Conservation (phyloP, 257 asterid genomes). For the Dorcoceras hygrometricum region DNA sequence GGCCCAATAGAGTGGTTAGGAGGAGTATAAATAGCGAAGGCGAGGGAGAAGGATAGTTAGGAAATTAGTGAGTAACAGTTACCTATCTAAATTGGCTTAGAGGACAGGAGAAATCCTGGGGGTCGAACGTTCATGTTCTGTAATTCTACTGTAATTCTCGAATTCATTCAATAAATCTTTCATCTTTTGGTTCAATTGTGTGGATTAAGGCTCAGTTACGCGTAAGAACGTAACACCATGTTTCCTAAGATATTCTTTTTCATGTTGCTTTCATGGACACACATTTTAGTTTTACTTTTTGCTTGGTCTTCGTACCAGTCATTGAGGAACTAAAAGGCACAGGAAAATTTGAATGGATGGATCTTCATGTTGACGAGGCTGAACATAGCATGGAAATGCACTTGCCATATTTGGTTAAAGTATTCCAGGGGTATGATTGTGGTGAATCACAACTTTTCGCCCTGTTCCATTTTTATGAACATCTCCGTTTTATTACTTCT, state of each 20-base stretch:
- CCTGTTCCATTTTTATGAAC: neutral
- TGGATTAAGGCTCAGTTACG: too few relatives aligned
- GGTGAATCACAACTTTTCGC: neutral
- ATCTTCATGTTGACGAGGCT: slow-evolving; percentile 86
- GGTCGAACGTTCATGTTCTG: too few relatives aligned
- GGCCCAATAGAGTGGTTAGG: too few relatives aligned
- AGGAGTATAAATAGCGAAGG: too few relatives aligned
- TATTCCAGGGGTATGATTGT: slow-evolving; percentile 75
- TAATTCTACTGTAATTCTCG: too few relatives aligned
- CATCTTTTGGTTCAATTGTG: too few relatives aligned
- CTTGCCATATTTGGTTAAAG: slow-evolving; percentile 90
- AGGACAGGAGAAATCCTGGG: too few relatives aligned
- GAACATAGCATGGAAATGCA: slow-evolving; percentile 99
- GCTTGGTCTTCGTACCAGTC: slow-evolving; percentile 41
- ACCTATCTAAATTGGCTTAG: too few relatives aligned
- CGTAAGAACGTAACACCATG: too few relatives aligned
- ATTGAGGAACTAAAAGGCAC: slow-evolving; percentile 83
- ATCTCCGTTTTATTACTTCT: neutral
- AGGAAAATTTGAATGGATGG: slow-evolving; percentile 89
- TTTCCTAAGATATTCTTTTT: neutral
- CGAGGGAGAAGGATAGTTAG: too few relatives aligned
- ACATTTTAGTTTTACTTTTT: slow-evolving; percentile 12
- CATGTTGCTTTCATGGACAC: slow-evolving; percentile 7
- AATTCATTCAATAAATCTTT: too few relatives aligned
- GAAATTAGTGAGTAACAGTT: too few relatives aligned